Conservation (phyloP, 495 filamentous ascomycete species). For the Talaromyces stipitatus region DNA sequence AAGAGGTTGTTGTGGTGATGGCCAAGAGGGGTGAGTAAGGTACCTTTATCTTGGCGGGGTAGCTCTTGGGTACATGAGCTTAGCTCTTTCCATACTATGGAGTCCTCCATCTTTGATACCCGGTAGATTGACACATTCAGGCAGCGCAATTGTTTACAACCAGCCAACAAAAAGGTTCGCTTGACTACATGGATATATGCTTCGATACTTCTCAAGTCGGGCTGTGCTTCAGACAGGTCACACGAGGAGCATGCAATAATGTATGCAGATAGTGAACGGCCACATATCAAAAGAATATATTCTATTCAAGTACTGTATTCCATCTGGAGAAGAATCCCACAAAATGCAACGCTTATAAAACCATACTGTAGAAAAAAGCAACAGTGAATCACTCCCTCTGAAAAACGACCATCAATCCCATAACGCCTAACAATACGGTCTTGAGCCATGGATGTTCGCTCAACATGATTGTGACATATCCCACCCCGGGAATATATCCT, state of each 20-base stretch:
- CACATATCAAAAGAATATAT: too few species aligned
- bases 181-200: not conserved
- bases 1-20: slow-evolving; percentile 24
- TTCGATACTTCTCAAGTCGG: not conserved
- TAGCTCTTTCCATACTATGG: too few species aligned
- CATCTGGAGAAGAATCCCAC: too few species aligned
- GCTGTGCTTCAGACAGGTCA: not conserved
- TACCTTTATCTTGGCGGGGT: not conserved
- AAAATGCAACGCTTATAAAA: not conserved
- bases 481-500: slow-evolving; percentile 91
- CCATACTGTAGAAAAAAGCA: not conserved
- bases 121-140: too few species aligned
- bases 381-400: slow-evolving; percentile 69
- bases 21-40: slow-evolving; percentile 13
- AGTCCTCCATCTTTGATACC: too few species aligned
- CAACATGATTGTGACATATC: slow-evolving; percentile 95
- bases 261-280: not conserved
- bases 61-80: not conserved
- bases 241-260: not conserved
- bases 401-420: slow-evolving; percentile 90
- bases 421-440: slow-evolving; percentile 84
- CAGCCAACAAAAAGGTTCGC: not conserved
- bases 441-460: slow-evolving; percentile 97
- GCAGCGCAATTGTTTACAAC: too few species aligned
- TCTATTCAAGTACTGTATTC: too few species aligned